These are phyloP conservation scores for Fusarium aywerte DNA, from an alignment of 2,329 filamentous ascomycete genomes.

Conservation along the genomic window DNA sequence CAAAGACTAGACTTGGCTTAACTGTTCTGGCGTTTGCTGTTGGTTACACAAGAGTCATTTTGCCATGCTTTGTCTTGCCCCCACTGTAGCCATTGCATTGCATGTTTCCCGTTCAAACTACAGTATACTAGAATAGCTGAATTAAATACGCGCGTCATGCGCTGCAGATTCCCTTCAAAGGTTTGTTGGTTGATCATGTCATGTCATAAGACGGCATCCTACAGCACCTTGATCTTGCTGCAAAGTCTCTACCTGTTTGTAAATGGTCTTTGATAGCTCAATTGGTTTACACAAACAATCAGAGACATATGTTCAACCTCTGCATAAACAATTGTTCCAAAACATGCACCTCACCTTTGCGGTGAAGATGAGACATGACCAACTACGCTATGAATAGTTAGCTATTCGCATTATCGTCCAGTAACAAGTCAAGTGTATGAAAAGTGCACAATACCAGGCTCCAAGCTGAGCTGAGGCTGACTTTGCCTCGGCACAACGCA, in stretches of 20 bases:
- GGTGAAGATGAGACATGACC: slow-evolving; percentile 38
- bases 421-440: slow-evolving; percentile 11
- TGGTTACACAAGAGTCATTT: slow-evolving; percentile 31
- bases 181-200: background rate
- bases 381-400: background rate
- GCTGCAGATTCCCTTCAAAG: slow-evolving; percentile 5
- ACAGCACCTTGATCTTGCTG: slow-evolving; percentile 25
- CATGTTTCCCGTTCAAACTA: background rate
- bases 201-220: slow-evolving; percentile 27
- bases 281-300: slow-evolving; percentile 10
- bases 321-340: slow-evolving; percentile 18
- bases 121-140: background rate
- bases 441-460: background rate
- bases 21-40: slow-evolving; percentile 11
- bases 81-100: slow-evolving; percentile 15
- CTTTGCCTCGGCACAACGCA: slow-evolving; percentile 23
- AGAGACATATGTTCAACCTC: slow-evolving; percentile 28
- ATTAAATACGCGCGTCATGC: slow-evolving; percentile 22
- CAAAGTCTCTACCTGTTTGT: background rate
- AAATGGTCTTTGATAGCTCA: background rate
- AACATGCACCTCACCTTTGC: slow-evolving; percentile 30
- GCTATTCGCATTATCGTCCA: background rate
- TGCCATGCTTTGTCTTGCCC: slow-evolving; percentile 1
- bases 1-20: background rate
- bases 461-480: slow-evolving; percentile 21